Evolutionary conservation across 1,284 basidiomycete species (phyloP), one percentile per base, ranked within the genome.

Genomic region (Rhodotorula sp.): DNA sequence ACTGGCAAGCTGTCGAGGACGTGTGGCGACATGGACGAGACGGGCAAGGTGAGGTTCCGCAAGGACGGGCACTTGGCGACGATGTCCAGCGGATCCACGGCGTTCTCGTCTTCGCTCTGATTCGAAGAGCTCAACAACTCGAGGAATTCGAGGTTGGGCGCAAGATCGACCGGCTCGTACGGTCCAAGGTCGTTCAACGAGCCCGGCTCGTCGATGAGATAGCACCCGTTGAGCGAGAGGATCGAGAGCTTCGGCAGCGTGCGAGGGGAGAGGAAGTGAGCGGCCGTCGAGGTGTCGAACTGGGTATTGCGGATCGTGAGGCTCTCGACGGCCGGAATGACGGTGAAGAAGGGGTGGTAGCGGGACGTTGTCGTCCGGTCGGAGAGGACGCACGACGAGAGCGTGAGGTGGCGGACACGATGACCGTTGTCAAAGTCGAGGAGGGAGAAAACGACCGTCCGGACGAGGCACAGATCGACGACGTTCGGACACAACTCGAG

Each of bases 301-400:
- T 53, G 54, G 46, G 58, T 10, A 2, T 53, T 18, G 28, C 47
- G 50, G 5, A 72, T 46, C 24, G 63, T 58, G 40, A 68, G 60
- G 22, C 56, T 50, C 28, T 54, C 24, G 46, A 69, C 37, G n/a
- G 40, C 46, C 8, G 53, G 54, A 13, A 72, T 58, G 4, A 59
- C 54, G 11, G 63, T 58, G 52, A 61, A 64, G 62, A 73, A 68
- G 9, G 62, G 60, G 40, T 64, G 59, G 59, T 61, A 73, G 44
- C 68, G 62, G 3, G 62, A 57, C 0, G 61, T 67, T 13, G 64
- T 69, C 9, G 70, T 72, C 3, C 64, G 61, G 46, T 69, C 67
- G 18, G 65, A 65, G 11, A 72, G 47, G 5, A 65, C 28, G 13
- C 44, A 59, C 7, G 52, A 50, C 28, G 51, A 31, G 22, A 70